A percentile compares a stretch with the other conserved stretches of the same genome.
phyloP scores from a whole-genome alignment of 2,329 filamentous ascomycete genomes.

The Magnaporthales sp. region DNA sequence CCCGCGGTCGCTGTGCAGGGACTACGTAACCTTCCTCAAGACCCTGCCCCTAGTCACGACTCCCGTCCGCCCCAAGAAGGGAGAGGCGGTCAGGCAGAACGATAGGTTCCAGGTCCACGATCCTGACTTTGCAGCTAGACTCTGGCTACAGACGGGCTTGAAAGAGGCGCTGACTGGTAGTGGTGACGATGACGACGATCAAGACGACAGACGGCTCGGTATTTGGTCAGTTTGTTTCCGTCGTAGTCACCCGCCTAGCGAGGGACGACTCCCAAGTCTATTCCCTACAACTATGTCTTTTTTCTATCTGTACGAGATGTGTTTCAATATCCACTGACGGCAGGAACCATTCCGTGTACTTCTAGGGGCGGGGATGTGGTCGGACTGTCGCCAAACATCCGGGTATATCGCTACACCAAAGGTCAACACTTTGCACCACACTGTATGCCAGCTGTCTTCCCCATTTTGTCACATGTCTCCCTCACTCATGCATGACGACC shows the following conservation, averaged over 20 bases:
- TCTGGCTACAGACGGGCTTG: constrained; percentile 74
- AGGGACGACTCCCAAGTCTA: background rate
- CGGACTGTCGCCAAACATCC: constrained; percentile 82
- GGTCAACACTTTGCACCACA: constrained; percentile 91
- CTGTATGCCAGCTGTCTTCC: constrained; percentile 49
- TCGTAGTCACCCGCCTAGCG: background rate
- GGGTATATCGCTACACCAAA: constrained; percentile 77
- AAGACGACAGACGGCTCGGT: constrained; percentile 11
- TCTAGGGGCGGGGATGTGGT: constrained; percentile 72
- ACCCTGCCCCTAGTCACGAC: constrained; percentile 68
- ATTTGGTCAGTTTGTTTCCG: background rate
- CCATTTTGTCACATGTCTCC: constrained; percentile 2
- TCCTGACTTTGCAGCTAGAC: constrained; percentile 57
- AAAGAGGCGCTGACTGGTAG: constrained; percentile 45
- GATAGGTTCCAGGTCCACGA: constrained; percentile 83
- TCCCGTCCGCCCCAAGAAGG: constrained; percentile 67
- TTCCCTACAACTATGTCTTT: background rate
- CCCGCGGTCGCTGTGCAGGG: constrained; percentile 64
- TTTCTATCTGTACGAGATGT: background rate
- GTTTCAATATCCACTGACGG: background rate
- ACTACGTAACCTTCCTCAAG: constrained; percentile 64
- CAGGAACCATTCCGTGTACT: background rate
- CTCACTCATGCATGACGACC: background rate
- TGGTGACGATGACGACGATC: constrained; percentile 11
- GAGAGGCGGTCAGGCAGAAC: constrained; percentile 77